Evolutionary conservation across 441 rosid genomes (phyloP), one percentile per base, ranked within the genome.

Genomic region (Lagerstroemia fauriei): DNA sequence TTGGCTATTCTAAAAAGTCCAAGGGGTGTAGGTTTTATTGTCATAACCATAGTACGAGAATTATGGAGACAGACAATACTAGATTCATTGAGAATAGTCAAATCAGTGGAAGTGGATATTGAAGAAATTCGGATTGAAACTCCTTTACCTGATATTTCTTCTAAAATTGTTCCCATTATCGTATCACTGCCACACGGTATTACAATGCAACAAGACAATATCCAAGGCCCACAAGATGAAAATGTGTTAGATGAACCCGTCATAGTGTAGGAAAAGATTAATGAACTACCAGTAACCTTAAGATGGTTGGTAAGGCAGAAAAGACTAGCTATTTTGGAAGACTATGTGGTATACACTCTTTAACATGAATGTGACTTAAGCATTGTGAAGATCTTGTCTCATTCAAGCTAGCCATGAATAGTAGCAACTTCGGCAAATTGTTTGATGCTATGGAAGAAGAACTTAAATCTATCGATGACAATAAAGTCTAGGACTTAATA

Each of bases 81-180:
- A 13, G 25, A 34, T 83, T 79, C 79, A 46, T 79, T 63, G 50
- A 79, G 16, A 80, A 84, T 74, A 17, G 44, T 47, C 31, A 73
- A 2, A 56, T 80, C 6, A 75, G 38, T 80, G 50, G 7, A 34
- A 53, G 44, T 27, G 16, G 57, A 51, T 51, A 51, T 51, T 11
- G 16, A 18, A 51, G 57, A 51, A 11, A 51, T 51, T 51, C 57
- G 16, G 14, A 17, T 51, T 4, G 16, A 51, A 1, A 47, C 11
- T 51, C 16, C 57, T 51, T 12, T 18, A 12, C 57, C 57, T 2
- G 18, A 51, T 51, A 51, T 66, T 57, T 50, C 0, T 14, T 0
- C 44, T 38, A 38, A 76, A 3, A 1, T 14, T 72, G 25, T 47
- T 57, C 61, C 59, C 57, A 4, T 51, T 51, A 16, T 3, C 5